Base-by-base conservation (phyloP, 192 early-diverging fungal genomes). In the Chytriomyces sp. region DNA sequence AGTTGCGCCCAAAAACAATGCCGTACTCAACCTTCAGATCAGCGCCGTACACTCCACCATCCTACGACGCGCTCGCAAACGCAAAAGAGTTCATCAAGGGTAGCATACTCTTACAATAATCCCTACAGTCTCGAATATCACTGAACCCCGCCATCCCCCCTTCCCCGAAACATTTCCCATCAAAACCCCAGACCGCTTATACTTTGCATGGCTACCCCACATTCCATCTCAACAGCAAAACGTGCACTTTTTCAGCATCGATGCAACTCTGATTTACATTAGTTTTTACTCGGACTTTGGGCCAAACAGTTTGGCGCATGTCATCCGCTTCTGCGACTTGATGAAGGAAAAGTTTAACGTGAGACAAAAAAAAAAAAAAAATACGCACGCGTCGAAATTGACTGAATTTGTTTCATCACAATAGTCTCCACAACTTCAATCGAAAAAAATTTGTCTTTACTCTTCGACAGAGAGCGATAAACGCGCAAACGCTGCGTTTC, bases 211-310 rank as follows among this genome's bases (percentile, higher is more conserved):
- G 78, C 72, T 86, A 7, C 45, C 80, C 0, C 80, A 75, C 9
- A 46, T 66, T 26, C 90, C 88, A 8, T 64, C 74, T 16, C 81
- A 80, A 48, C 83, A 79, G 45, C 68, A 74, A 13, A 77, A 73
- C 64, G 73, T 86, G 8, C 85, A 88, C 62, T 91, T 88, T 70
- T 85, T 93, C 75, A 85, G 84, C 20, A 82, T 93, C 69, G 91
- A 92, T 75, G 62, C 80, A 26, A 78, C 80, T 8, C 80, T 93
- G 16, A 81, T 84, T 7, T 93, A 93, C 79, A 79, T 84, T 50
- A 80, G 82, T 64, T 93, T 93, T 75, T 91, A 84, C 62, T 80
- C 83, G 1, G 91, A 93, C 64, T 93, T 93, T 77, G 92, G 92
- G 1, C 92, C 92, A 9, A 83, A 83, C 16, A 86, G 91, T 81